Conservation (phyloP, 805 yeast genomes). For the Spathaspora sp. region DNA sequence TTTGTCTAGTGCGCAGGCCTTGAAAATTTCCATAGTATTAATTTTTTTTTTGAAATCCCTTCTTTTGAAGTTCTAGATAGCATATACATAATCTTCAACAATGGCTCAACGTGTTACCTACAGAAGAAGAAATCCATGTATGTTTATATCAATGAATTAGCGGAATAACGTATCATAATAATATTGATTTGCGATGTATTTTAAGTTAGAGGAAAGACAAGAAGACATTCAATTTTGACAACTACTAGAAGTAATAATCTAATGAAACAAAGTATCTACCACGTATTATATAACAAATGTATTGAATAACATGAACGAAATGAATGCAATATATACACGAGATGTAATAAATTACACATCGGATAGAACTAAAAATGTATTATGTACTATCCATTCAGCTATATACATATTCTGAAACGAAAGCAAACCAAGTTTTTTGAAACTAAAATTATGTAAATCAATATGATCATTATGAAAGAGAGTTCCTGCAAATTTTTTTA, state of each 20-base stretch:
- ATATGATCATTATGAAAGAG: not conserved
- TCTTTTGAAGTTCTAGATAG: constrained; percentile 11
- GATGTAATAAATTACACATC: no score
- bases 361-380: not conserved
- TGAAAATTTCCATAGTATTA: not conserved
- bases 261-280: no score
- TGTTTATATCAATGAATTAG: constrained; percentile 17
- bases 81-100: constrained; percentile 33
- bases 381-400: not conserved
- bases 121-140: constrained; percentile 97
- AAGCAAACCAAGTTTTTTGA: not conserved
- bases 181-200: not conserved
- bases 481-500: not conserved
- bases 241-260: not conserved
- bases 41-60: constrained; percentile 5
- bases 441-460: not conserved
- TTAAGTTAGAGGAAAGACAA: not conserved
- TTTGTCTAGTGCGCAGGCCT: not conserved
- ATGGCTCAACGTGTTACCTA: constrained; percentile 99
- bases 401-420: not conserved
- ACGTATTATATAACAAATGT: no score
- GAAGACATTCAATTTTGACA: not conserved
- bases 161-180: not conserved
- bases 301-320: no score
- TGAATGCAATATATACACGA: no score